phyloP scores from a whole-genome alignment of 352 stramenopile genomes.

The Phytophthora tentaculata region DNA sequence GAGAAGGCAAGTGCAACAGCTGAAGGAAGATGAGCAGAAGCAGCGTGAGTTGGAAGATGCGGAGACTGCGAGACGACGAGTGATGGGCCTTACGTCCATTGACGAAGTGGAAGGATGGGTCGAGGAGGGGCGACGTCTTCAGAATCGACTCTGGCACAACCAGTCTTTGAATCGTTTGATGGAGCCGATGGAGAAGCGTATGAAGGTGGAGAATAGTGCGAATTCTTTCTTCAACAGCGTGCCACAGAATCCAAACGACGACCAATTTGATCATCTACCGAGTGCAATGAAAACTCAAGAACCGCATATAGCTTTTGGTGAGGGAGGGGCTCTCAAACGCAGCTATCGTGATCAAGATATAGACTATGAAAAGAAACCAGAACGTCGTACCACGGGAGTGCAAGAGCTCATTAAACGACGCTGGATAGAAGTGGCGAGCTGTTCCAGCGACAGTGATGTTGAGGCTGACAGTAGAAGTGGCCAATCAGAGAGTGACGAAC shows the following conservation, averaged over 20 bases:
- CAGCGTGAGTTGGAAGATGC: slow-evolving; percentile 42
- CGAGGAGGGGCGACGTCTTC: slow-evolving; percentile 32
- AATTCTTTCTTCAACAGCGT: neutral
- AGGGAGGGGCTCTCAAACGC: no score
- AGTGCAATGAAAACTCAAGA: slow-evolving; percentile 1
- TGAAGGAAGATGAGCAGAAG: slow-evolving; percentile 32
- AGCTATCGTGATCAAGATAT: no score
- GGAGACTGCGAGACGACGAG: slow-evolving; percentile 40
- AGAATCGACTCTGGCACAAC: slow-evolving; percentile 1
- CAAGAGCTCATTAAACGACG: neutral
- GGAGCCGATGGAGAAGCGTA: slow-evolving; percentile 16
- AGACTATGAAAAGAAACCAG: neutral
- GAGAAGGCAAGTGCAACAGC: slow-evolving; percentile 22
- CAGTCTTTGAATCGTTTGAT: slow-evolving; percentile 20
- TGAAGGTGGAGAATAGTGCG: neutral
- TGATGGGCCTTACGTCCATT: slow-evolving; percentile 60
- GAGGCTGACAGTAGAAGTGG: neutral
- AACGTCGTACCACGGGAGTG: neutral
- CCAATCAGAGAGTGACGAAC: neutral
- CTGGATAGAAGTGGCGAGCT: slow-evolving; percentile 4
- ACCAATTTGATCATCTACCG: slow-evolving; percentile 18
- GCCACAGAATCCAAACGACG: slow-evolving; percentile 1
- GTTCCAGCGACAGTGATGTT: neutral
- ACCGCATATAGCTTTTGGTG: neutral
- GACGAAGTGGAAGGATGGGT: slow-evolving; percentile 53